A percentile compares a stretch with the other conserved stretches of the same genome.
phyloP scores from a whole-genome alignment of 2,329 filamentous ascomycete species.

The Byssothecium circinans region DNA sequence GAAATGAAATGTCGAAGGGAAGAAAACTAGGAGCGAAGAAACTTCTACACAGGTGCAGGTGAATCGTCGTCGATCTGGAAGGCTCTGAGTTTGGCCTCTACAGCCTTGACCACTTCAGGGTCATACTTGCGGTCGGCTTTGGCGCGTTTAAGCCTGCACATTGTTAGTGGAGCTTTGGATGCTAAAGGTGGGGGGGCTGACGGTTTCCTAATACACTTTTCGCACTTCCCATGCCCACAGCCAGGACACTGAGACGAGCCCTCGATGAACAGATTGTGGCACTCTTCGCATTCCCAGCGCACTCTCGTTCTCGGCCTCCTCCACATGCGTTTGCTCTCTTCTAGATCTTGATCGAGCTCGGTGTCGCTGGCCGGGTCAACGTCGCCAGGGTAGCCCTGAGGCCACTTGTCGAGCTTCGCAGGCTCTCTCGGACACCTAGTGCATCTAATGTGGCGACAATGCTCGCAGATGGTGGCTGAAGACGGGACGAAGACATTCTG shows the following conservation, averaged over 20 bases:
- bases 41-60: slow-evolving; percentile 3
- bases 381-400: slow-evolving; percentile 70
- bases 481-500: slow-evolving; percentile 59
- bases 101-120: slow-evolving; percentile 59
- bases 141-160: slow-evolving; percentile 57
- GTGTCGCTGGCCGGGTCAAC: slow-evolving; percentile 43
- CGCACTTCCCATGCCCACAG: slow-evolving; percentile 64
- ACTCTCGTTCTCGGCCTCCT: slow-evolving; percentile 50
- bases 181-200: slow-evolving; percentile 29
- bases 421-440: slow-evolving; percentile 79
- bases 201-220: slow-evolving; percentile 59
- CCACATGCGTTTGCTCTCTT: slow-evolving; percentile 43
- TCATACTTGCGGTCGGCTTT: slow-evolving; percentile 60
- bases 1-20: slow-evolving; percentile 6
- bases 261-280: slow-evolving; percentile 60
- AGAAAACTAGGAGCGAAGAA: slow-evolving; percentile 1
- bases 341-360: slow-evolving; percentile 27
- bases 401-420: slow-evolving; percentile 70
- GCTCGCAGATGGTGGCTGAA: slow-evolving; percentile 62
- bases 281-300: slow-evolving; percentile 61
- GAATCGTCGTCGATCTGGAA: slow-evolving; percentile 32
- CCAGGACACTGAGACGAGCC: slow-evolving; percentile 59
- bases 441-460: slow-evolving; percentile 74
- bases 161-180: slow-evolving; percentile 10
- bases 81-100: slow-evolving; percentile 58